Conservation (phyloP, 257 asterid species). For the Ajuga chamaepitys region DNA sequence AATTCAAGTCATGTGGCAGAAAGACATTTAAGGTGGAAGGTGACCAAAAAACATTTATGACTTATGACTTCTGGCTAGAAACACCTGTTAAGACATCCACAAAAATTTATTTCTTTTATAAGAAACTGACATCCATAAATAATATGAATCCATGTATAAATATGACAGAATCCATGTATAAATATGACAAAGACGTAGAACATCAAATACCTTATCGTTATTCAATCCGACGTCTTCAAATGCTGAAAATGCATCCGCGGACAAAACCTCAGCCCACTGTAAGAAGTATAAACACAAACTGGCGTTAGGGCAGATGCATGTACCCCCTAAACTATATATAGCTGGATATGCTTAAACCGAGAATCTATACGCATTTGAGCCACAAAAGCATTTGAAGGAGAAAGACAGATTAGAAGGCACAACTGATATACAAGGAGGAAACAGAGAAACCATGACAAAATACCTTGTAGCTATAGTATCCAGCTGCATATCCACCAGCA, state of each 20-base stretch:
- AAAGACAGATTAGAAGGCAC: background rate
- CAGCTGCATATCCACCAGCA: slow-evolving; percentile 98
- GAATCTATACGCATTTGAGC: background rate
- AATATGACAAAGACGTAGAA: background rate
- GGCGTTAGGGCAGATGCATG: slow-evolving; percentile 6
- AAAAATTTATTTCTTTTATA: no score
- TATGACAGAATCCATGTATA: no score
- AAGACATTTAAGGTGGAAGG: no score
- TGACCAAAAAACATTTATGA: no score
- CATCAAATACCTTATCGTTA: slow-evolving; percentile 58
- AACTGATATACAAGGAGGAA: slow-evolving; percentile 1
- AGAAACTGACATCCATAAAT: no score
- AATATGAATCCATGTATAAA: background rate
- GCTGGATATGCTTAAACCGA: background rate
- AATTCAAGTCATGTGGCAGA: no score
- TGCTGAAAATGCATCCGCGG: slow-evolving; percentile 99
- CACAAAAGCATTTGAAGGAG: background rate
- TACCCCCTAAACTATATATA: background rate
- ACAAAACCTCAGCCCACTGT: slow-evolving; percentile 99
- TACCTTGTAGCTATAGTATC: slow-evolving; percentile 99
- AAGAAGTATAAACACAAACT: slow-evolving; percentile 17
- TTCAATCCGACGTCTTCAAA: slow-evolving; percentile 88
- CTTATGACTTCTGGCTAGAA: no score
- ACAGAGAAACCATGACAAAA: background rate
- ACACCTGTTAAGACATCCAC: no score